Base-by-base conservation (phyloP, 129 eudicot species). In the Sambucus nigra region DNA sequence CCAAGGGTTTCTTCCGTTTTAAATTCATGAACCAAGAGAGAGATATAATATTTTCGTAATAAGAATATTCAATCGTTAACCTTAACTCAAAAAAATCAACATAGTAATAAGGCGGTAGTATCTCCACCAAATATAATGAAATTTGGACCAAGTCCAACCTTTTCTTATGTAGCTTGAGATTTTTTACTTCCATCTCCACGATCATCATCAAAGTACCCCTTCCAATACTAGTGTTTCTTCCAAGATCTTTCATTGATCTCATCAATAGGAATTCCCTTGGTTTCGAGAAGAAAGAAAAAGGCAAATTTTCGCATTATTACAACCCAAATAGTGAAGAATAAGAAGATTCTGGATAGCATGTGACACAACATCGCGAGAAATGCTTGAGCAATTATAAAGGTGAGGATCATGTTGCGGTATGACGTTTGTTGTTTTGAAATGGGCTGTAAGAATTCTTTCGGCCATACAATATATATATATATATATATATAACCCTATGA, bases 221-320 rank as follows among this genome's bases (percentile, higher is more conserved):
- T 80, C 93, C 93, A 83, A 61, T 60, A 67, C 77, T 75, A 72
- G 47, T 83, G 93, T 28, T 69, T 78, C 73, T 78, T 83, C 93
- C 93, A 83, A 2, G 51, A 86, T 21, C 69, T 69, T 2, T 83
- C 94, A 9, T 63, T 60, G 84, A 83, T 83, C 21, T 73, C 81
- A 51, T 83, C 94, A 2, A 83, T 83, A 0, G 94, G 66, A 0
- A 83, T 39, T 18, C 87, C 87, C 66, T 79, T 83, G 3, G 94
- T 83, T 53, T 83, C 94, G 0, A 87, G 94, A 44, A 83, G 24
- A 13, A 76, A 68, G 2, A 57, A 61, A 0, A 46, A 3, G 0
- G 74, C 84, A 9, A 61, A 79, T 7, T 47, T 1, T 9, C 78
- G 81, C 94, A 83, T 83, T 0, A 79, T 11, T 17, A 76, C 52